phyloP scores from a whole-genome alignment of 805 yeast genomes.

The Teunomyces aglyptinius region DNA sequence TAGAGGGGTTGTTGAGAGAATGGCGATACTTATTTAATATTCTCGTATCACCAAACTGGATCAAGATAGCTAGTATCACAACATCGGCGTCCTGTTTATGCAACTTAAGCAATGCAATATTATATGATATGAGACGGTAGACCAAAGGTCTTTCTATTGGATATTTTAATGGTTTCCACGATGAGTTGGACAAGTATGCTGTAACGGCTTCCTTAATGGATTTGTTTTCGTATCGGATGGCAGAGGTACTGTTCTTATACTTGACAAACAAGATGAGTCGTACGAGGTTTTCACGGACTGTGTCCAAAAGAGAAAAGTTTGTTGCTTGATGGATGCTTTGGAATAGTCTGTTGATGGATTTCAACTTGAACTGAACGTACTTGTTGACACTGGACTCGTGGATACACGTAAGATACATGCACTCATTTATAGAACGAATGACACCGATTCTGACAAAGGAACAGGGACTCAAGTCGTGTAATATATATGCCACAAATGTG shows the following conservation, averaged over 20 bases:
- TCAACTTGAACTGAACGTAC: not conserved
- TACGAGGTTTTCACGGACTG: not conserved
- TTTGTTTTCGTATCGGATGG: not conserved
- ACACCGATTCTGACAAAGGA: not conserved
- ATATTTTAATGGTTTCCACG: constrained; percentile 2
- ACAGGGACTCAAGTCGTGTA: not conserved
- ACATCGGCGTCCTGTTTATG: not conserved
- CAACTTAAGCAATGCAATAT: not conserved
- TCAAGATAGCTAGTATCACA: not conserved
- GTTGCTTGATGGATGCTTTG: not conserved
- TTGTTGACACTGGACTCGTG: not conserved
- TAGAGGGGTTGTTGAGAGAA: not conserved
- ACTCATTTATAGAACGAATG: constrained; percentile 2
- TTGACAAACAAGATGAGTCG: not conserved
- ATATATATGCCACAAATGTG: not conserved
- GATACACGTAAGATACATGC: not conserved
- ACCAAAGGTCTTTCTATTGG: not conserved
- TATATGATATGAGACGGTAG: constrained; percentile 2
- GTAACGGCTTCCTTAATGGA: not conserved
- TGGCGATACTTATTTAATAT: not conserved
- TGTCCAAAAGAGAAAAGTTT: not conserved
- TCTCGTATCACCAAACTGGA: not conserved
- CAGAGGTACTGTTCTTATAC: not conserved
- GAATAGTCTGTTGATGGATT: not conserved
- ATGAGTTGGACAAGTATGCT: not conserved